Conservation (phyloP, 768 basidiomycete genomes). For the Agaricus sinodeliciosus region DNA sequence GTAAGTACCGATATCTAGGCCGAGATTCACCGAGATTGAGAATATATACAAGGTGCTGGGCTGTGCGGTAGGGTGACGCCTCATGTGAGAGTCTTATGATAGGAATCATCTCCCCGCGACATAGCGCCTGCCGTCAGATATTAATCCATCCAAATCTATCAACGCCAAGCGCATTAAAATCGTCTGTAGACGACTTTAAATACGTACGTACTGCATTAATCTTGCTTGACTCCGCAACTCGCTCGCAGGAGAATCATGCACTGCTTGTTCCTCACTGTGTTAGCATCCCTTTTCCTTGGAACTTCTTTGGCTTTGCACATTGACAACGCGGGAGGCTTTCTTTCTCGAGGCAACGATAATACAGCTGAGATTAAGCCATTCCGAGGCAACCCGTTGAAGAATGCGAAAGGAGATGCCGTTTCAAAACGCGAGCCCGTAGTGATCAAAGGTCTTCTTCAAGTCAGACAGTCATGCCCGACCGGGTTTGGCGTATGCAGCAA, state of each 20-base stretch:
- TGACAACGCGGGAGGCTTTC: not conserved
- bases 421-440: not conserved
- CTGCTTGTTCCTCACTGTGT: not conserved
- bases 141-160: too few species aligned
- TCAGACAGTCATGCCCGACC: constrained; percentile 1
- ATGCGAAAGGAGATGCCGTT: not conserved
- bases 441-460: constrained; percentile 4
- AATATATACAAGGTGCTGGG: too few species aligned
- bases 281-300: not conserved
- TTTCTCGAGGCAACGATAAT: not conserved
- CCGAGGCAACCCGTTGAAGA: not conserved
- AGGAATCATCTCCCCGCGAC: too few species aligned
- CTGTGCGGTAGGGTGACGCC: too few species aligned
- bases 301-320: not conserved
- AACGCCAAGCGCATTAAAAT: too few species aligned
- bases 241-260: not conserved
- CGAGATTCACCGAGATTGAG: too few species aligned
- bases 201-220: not conserved
- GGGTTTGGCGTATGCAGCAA: constrained; percentile 1
- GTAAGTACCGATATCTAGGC: too few species aligned
- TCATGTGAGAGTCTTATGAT: too few species aligned
- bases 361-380: not conserved
- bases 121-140: too few species aligned
- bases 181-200: not conserved
- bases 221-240: not conserved